A percentile compares a stretch with the other conserved stretches of the same genome.
Evolutionary conservation across 75 land plant species (phyloP).

Genomic region (Ceratopteris richardii): DNA sequence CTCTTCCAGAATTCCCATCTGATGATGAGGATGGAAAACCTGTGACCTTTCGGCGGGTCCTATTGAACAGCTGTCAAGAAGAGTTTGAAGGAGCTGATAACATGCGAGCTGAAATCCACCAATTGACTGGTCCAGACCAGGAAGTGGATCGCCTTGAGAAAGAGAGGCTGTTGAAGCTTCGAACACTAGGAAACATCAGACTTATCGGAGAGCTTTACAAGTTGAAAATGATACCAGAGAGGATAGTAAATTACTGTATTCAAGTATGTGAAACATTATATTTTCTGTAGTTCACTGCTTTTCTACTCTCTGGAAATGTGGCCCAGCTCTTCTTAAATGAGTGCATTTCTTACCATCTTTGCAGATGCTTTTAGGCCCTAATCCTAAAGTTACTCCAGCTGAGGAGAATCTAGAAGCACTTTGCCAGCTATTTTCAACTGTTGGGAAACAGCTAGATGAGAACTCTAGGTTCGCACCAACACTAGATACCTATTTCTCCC

Average conservation of each 20-base stretch:
- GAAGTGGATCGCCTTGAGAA: slow-evolving; percentile 76
- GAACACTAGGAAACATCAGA: slow-evolving; percentile 29
- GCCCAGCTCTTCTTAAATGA: too few species aligned
- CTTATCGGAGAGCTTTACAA: slow-evolving; percentile 41
- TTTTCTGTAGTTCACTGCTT: too few species aligned
- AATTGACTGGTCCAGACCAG: slow-evolving; percentile 67
- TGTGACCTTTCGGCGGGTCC: slow-evolving; percentile 73
- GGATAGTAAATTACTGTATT: slow-evolving; percentile 29
- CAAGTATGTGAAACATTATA: slow-evolving; percentile 13
- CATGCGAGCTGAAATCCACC: slow-evolving; percentile 49
- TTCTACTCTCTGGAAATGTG: too few species aligned
- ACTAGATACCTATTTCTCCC: slow-evolving; percentile 52
- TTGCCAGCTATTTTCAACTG: slow-evolving; percentile 74
- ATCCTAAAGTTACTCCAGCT: slow-evolving; percentile 50
- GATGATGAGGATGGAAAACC: slow-evolving; percentile 48
- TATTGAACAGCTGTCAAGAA: slow-evolving; percentile 84
- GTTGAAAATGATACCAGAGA: slow-evolving; percentile 22
- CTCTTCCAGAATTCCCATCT: slow-evolving; percentile 64
- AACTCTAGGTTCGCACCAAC: slow-evolving; percentile 42
- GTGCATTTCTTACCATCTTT: too few species aligned
- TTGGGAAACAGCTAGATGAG: slow-evolving; percentile 89
- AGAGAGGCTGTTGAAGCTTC: slow-evolving; percentile 39
- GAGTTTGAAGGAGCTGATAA: slow-evolving; percentile 87
- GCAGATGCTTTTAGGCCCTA: slow-evolving; percentile 47
- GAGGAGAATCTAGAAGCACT: slow-evolving; percentile 96